Conservation (phyloP, 2,329 filamentous ascomycete genomes). For the Arthroderma sp. region DNA sequence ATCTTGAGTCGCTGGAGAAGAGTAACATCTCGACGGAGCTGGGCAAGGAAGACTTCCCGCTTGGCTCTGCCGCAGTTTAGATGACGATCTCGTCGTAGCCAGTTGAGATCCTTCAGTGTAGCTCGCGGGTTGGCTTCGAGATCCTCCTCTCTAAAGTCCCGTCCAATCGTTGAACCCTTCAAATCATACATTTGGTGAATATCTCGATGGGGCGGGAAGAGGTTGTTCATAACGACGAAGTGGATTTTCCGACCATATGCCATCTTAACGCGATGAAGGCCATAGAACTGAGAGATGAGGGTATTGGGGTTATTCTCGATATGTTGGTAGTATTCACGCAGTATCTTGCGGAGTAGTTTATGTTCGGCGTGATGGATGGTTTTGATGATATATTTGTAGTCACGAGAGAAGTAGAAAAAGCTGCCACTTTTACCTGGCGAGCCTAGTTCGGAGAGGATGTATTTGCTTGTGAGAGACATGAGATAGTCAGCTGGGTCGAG, state of each 20-base stretch:
- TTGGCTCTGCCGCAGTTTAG: conserved; percentile 83
- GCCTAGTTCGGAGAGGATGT: conserved; percentile 91
- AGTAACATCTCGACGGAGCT: conserved; percentile 76
- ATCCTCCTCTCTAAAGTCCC: conserved; percentile 81
- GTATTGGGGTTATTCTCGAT: conserved; percentile 92
- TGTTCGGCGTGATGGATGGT: conserved; percentile 89
- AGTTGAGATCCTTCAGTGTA: conserved; percentile 93
- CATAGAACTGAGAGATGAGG: conserved; percentile 93
- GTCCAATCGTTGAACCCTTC: conserved; percentile 89
- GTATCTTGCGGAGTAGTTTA: conserved; percentile 38
- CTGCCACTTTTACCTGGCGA: conserved; percentile 97
- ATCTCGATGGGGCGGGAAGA: conserved; percentile 93
- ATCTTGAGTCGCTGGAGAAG: conserved; percentile 81
- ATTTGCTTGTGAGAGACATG: conserved; percentile 96
- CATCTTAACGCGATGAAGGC: conserved; percentile 93
- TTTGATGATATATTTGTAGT: conserved; percentile 99
- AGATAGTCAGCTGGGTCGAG: conserved; percentile 95
- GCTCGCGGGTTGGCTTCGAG: conserved; percentile 79
- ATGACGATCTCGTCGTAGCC: conserved; percentile 73
- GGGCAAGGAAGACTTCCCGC: conserved; percentile 75
- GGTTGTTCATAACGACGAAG: conserved; percentile 99
- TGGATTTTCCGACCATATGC: conserved; percentile 97
- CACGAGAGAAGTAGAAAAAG: conserved; percentile 98
- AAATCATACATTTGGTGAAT: conserved; percentile 96
- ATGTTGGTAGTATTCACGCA: conserved; percentile 84